Evolutionary conservation across 805 yeast species (phyloP).

Genomic region (Candida wancherniae): DNA sequence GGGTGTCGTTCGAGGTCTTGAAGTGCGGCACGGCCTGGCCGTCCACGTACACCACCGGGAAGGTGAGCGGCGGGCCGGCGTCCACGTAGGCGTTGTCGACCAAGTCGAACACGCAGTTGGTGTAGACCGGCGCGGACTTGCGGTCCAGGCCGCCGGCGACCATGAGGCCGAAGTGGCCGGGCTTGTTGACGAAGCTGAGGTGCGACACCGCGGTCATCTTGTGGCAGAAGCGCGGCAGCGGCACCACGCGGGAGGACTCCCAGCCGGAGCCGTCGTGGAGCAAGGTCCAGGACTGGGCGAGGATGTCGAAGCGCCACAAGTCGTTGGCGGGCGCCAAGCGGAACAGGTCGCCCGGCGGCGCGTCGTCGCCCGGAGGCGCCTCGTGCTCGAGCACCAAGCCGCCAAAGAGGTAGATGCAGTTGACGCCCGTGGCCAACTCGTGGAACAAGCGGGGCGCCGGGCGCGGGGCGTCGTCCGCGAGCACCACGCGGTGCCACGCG

Average conservation of each 20-base stretch:
- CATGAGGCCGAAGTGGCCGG: conserved; percentile 44
- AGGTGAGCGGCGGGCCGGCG: conserved; percentile 12
- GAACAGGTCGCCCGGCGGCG: conserved; percentile 17
- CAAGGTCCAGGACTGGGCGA: conserved; percentile 49
- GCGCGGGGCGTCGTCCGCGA: conserved; percentile 18
- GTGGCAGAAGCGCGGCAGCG: conserved; percentile 49
- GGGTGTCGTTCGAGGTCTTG: conserved; percentile 2
- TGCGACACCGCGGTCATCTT: conserved; percentile 40
- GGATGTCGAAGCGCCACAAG: conserved; percentile 62
- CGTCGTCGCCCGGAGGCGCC: conserved; percentile 12
- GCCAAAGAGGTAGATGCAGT: conserved; percentile 57
- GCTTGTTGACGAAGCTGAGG: conserved; percentile 31
- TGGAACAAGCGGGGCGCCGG: conserved; percentile 55
- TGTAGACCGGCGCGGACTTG: conserved; percentile 27
- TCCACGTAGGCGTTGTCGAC: conserved; percentile 33
- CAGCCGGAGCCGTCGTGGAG: conserved; percentile 36
- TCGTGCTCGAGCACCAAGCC: conserved; percentile 45
- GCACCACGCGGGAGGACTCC: conserved; percentile 18
- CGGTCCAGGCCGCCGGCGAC: conserved; percentile 51
- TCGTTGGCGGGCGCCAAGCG: conserved; percentile 51
- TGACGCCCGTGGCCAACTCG: conserved; percentile 47
- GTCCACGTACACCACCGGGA: conserved; percentile 4
- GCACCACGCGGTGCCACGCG: conserved; percentile 47
- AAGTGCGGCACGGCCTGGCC: conserved; percentile 3
- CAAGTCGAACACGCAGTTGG: conserved; percentile 42